phyloP scores from a whole-genome alignment of 768 basidiomycete genomes.

The Naganishia vaughanmartiniae region DNA sequence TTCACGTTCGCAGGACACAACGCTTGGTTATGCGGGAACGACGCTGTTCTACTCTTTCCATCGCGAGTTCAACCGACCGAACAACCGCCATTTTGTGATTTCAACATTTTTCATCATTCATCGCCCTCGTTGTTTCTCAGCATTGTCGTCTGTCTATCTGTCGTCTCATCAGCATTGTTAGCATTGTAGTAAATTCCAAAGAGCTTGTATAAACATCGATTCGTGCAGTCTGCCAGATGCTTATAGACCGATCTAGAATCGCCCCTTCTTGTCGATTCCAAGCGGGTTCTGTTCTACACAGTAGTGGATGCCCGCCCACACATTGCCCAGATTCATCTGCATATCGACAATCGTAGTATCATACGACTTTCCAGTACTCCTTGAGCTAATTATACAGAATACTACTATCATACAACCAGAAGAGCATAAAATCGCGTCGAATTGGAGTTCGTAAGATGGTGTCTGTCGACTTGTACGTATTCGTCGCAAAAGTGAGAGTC shows the following conservation, averaged over 20 bases:
- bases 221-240: neutral
- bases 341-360: neutral
- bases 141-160: neutral
- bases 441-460: neutral
- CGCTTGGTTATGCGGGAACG: too few species aligned
- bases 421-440: neutral
- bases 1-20: too few species aligned
- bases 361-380: neutral
- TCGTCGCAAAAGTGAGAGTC: neutral
- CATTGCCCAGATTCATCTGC: neutral
- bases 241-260: too few species aligned
- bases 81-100: too few species aligned
- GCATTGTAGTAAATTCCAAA: neutral
- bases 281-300: too few species aligned
- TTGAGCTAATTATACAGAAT: neutral
- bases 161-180: neutral
- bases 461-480: too few species aligned
- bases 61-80: too few species aligned
- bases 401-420: conserved; percentile 3
- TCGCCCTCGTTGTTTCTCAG: neutral
- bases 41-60: too few species aligned
- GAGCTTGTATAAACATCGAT: neutral
- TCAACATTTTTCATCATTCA: neutral
- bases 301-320: too few species aligned
- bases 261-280: neutral